A percentile compares a stretch with the other conserved stretches of the same genome.
These are phyloP conservation scores for Penicillium soppii DNA, from an alignment of 495 filamentous ascomycete genomes.

Conservation along the genomic window DNA sequence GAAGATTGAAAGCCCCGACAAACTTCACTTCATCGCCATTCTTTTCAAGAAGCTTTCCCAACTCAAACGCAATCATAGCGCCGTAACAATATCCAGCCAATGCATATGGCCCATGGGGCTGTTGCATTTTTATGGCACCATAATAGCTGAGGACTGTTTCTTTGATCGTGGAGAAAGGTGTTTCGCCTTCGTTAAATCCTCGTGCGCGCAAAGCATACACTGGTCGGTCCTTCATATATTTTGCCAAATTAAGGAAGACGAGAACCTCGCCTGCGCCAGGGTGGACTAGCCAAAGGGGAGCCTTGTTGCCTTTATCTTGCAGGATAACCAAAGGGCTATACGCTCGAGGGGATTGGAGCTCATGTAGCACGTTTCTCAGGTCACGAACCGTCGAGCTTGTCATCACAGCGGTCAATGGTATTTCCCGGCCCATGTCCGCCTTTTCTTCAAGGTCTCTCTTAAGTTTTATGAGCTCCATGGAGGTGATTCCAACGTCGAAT, in stretches of 20 bases:
- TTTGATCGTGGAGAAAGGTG: slow-evolving; percentile 30
- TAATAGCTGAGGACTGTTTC: slow-evolving; percentile 43
- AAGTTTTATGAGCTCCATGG: slow-evolving; percentile 42
- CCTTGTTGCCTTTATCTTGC: slow-evolving; percentile 40
- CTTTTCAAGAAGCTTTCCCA: slow-evolving; percentile 44
- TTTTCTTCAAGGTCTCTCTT: slow-evolving; percentile 15
- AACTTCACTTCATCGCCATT: slow-evolving; percentile 29
- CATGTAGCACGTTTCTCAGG: slow-evolving; percentile 27
- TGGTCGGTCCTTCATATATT: slow-evolving; percentile 47
- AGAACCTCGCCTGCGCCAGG: slow-evolving; percentile 58
- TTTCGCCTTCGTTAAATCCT: slow-evolving; percentile 48
- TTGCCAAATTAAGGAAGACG: slow-evolving; percentile 52
- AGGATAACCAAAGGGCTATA: slow-evolving; percentile 53
- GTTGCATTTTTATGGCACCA: slow-evolving; percentile 38
- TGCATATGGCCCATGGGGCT: slow-evolving; percentile 56
- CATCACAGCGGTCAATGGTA: slow-evolving; percentile 42
- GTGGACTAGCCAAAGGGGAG: slow-evolving; percentile 57
- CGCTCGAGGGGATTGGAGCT: not conserved
- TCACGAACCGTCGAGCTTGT: slow-evolving; percentile 35
- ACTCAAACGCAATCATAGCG: slow-evolving; percentile 54
- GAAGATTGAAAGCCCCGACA: slow-evolving; percentile 34
- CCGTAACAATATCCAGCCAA: slow-evolving; percentile 58
- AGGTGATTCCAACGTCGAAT: slow-evolving; percentile 44
- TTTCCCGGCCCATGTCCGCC: slow-evolving; percentile 14
- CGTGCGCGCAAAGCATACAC: slow-evolving; percentile 54